A percentile compares a stretch with the other conserved stretches of the same genome.
Conservation (phyloP, 1,284 basidiomycete species). For the Melampsora americana region DNA sequence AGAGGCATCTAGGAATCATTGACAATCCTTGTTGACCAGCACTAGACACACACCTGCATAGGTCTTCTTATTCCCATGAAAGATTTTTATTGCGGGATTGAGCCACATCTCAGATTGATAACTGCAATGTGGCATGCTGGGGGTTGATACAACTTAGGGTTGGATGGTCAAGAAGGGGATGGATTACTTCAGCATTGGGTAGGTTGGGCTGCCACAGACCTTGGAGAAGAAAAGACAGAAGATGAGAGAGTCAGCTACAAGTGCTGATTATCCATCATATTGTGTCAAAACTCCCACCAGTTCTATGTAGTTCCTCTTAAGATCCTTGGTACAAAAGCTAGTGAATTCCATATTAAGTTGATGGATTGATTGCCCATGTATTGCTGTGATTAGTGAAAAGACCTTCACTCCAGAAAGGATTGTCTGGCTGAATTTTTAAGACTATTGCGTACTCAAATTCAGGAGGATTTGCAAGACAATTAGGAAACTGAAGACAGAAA, state of each 20-base stretch:
- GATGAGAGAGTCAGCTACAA: not conserved
- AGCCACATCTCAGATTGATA: not conserved
- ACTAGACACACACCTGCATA: no score
- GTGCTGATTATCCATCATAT: constrained; percentile 5
- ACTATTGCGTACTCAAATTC: not conserved
- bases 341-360: not conserved
- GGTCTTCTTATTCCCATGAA: no score
- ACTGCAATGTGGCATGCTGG: not conserved
- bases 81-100: not conserved
- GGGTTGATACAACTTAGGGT: not conserved
- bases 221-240: not conserved
- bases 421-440: not conserved
- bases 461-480: not conserved
- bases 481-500: not conserved
- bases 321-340: not conserved
- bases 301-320: not conserved
- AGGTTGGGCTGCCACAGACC: not conserved
- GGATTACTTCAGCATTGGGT: not conserved
- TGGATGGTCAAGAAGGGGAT: constrained; percentile 1
- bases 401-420: no score
- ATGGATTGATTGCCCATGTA: constrained; percentile 2
- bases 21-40: no score
- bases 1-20: no score
- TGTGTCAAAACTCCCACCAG: constrained; percentile 11
- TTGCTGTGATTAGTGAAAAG: constrained; percentile 12